Percentiles rank a stretch among this genome's conserved stretches.
These are phyloP conservation scores for Plasmodium blacklocki DNA, from an alignment of 169 alveolate genomes.

Conservation along the genomic window DNA sequence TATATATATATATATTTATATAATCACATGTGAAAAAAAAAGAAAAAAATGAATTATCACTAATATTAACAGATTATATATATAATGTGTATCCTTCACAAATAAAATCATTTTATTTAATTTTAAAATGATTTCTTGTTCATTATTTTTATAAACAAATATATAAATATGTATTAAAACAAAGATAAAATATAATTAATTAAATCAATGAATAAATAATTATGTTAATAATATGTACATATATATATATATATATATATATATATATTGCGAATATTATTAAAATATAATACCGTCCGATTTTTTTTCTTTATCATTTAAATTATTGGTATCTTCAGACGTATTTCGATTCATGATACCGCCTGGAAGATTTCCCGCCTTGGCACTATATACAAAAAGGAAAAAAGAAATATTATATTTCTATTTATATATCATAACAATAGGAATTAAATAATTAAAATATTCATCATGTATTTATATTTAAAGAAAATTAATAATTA, in stretches of 20 bases:
- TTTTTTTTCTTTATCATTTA: conserved; percentile 36
- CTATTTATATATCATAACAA: neutral
- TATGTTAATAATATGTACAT: neutral
- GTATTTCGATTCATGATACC: conserved; percentile 12
- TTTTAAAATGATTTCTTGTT: neutral
- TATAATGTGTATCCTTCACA: neutral
- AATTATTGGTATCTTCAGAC: conserved; percentile 1
- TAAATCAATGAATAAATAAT: neutral
- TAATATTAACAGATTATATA: too few relatives aligned
- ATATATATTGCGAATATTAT: neutral
- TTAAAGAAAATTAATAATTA: conserved; percentile 24
- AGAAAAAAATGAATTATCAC: neutral
- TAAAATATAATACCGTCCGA: conserved; percentile 31
- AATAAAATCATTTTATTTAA: neutral
- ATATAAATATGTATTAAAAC: conserved; percentile 4
- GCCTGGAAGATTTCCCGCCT: conserved; percentile 24
- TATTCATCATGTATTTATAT: neutral
- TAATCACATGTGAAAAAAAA: neutral
- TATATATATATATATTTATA: neutral
- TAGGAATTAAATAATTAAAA: neutral
- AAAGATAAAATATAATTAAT: conserved; percentile 4
- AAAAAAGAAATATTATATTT: neutral
- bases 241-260: too few relatives aligned
- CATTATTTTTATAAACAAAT: conserved; percentile 1
- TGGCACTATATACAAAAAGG: conserved; percentile 25